Percentiles rank a stretch among this genome's conserved stretches.
Conservation (phyloP, 139 green algal genomes). For the Chlamydomonas incerta region DNA sequence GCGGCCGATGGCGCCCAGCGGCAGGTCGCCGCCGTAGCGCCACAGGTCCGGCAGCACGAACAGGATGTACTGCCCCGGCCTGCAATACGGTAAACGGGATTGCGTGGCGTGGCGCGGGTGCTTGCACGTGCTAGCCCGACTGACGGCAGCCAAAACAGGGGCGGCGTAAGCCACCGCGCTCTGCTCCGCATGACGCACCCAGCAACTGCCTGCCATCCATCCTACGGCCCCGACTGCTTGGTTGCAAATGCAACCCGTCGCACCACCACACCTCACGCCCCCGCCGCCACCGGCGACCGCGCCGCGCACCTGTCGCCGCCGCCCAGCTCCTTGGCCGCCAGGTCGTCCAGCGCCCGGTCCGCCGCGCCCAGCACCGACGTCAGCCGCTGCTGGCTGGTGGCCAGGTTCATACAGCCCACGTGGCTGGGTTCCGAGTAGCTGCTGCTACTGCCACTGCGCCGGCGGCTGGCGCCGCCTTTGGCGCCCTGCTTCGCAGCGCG, state of each 20-base stretch:
- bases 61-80: constrained; percentile 28
- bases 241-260: not conserved
- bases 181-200: too few relatives aligned
- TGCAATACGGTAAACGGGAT: constrained; percentile 5
- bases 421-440: not conserved
- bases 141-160: too few relatives aligned
- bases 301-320: constrained; percentile 32
- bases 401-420: constrained; percentile 9
- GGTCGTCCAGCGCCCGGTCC: constrained; percentile 27
- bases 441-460: not conserved
- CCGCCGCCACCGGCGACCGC: too few relatives aligned
- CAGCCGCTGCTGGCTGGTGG: not conserved
- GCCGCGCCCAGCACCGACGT: not conserved
- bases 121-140: too few relatives aligned
- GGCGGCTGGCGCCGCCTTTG: not conserved
- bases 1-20: constrained; percentile 6
- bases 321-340: not conserved
- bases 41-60: constrained; percentile 18
- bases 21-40: not conserved
- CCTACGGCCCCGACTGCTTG: too few relatives aligned
- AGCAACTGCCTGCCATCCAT: too few relatives aligned
- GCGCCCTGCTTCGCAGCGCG: not conserved
- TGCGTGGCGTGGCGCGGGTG: too few relatives aligned
- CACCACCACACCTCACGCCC: not conserved
- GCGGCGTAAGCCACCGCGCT: too few relatives aligned